Evolutionary conservation across 2,329 filamentous ascomycete genomes (phyloP).

Genomic region (Metarhizium rileyi): DNA sequence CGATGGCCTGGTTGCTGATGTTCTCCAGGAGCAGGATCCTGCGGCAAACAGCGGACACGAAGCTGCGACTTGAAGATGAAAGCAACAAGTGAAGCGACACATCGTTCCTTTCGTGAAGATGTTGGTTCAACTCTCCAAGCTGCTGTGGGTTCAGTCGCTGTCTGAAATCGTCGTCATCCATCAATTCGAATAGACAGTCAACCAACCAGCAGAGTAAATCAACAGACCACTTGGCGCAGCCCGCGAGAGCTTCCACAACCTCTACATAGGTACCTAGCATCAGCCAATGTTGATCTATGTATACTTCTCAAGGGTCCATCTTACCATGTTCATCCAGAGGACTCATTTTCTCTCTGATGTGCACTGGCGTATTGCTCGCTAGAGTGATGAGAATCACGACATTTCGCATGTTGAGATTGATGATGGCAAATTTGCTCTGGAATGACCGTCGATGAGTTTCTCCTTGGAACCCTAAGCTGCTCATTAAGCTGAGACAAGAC

Average conservation of each 20-base stretch:
- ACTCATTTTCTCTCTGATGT: constrained; percentile 44
- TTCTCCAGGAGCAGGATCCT: constrained; percentile 49
- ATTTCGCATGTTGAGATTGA: constrained; percentile 66
- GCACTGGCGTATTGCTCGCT: constrained; percentile 45
- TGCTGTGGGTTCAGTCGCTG: constrained; percentile 37
- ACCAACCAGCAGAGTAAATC: constrained; percentile 57
- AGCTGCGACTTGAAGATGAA: constrained; percentile 63
- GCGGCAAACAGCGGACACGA: constrained; percentile 59
- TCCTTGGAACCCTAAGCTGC: constrained; percentile 64
- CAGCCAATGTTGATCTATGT: constrained; percentile 6
- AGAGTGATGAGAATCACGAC: constrained; percentile 57
- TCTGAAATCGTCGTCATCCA: constrained; percentile 42
- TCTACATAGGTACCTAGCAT: constrained; percentile 39
- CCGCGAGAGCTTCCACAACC: constrained; percentile 60
- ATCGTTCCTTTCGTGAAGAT: constrained; percentile 45
- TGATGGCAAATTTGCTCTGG: constrained; percentile 63
- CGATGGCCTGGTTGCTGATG: constrained; percentile 37
- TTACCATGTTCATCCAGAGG: constrained; percentile 50
- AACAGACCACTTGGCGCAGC: constrained; percentile 69
- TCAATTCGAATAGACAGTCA: constrained; percentile 48
- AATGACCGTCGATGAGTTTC: constrained; percentile 53
- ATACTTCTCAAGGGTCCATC: constrained; percentile 5
- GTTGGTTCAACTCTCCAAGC: constrained; percentile 38
- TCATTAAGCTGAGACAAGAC: constrained; percentile 67
- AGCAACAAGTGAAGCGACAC: constrained; percentile 56